Percentiles rank a stretch among this genome's conserved stretches.
phyloP scores from a whole-genome alignment of 2,329 filamentous ascomycete species.

The Lecanosticta acicola region DNA sequence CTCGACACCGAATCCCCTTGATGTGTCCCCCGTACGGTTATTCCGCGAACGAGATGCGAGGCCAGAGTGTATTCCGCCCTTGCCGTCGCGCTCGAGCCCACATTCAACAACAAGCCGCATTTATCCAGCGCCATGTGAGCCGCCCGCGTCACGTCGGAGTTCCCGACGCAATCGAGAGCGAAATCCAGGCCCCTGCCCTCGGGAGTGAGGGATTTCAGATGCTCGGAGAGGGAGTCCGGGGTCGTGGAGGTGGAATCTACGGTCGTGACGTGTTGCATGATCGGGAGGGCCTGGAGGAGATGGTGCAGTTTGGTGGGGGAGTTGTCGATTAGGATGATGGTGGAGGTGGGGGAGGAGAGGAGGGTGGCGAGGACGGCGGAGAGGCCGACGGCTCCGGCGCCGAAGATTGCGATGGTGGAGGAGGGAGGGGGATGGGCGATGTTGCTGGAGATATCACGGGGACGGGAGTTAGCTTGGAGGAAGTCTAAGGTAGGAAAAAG shows the following conservation, averaged over 20 bases:
- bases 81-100: conserved; percentile 18
- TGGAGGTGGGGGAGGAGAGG: conserved; percentile 1
- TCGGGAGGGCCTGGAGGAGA: conserved; percentile 8
- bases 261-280: conserved; percentile 11
- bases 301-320: conserved; percentile 17
- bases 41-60: conserved; percentile 16
- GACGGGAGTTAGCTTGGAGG: too few species aligned
- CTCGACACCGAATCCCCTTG: conserved; percentile 21
- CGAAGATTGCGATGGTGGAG: conserved; percentile 19
- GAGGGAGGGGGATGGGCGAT: conserved; percentile 16
- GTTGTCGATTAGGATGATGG: conserved; percentile 20
- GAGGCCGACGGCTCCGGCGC: conserved; percentile 21
- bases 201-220: conserved; percentile 14
- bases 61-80: conserved; percentile 10
- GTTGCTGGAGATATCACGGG: conserved; percentile 13
- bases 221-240: conserved; percentile 7
- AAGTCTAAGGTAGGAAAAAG: too few species aligned
- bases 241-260: conserved; percentile 7
- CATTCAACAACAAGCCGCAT: conserved; percentile 17
- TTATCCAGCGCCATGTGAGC: conserved; percentile 17
- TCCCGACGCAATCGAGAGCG: conserved; percentile 20
- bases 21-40: conserved; percentile 20
- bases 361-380: conserved; percentile 19
- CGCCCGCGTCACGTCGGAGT: conserved; percentile 13
- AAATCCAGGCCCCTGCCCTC: conserved; percentile 16